Evolutionary conservation across 163 green algal species (phyloP).

Genomic region (Coccomyxa subellipsoidea): DNA sequence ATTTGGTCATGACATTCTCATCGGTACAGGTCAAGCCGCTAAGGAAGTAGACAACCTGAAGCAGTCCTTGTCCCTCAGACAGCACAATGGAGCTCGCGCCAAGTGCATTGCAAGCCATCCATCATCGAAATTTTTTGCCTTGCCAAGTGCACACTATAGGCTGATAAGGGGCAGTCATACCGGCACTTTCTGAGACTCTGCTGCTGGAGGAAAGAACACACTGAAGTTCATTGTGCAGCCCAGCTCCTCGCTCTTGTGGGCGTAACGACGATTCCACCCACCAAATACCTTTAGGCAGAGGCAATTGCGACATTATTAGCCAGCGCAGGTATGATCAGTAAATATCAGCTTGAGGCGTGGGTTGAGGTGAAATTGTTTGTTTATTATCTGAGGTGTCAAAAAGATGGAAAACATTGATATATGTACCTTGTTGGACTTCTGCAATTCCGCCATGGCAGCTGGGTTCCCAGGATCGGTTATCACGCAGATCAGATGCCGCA

Average conservation of each 20-base stretch:
- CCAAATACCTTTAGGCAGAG: conserved; percentile 56
- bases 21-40: conserved; percentile 96
- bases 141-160: background rate
- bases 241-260: conserved; percentile 60
- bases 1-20: conserved; percentile 94
- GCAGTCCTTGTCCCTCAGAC: too few species aligned
- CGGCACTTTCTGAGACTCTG: conserved; percentile 31
- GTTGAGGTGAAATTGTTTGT: too few species aligned
- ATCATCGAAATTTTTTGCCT: too few species aligned
- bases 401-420: background rate
- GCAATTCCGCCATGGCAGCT: background rate
- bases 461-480: background rate
- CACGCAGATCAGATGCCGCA: background rate
- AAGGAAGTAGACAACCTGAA: conserved; percentile 89
- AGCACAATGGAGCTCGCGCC: too few species aligned
- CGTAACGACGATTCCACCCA: conserved; percentile 74
- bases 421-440: background rate
- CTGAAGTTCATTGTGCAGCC: conserved; percentile 74
- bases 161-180: conserved; percentile 11
- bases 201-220: conserved; percentile 43
- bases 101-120: too few species aligned
- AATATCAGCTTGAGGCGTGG: too few species aligned
- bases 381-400: too few species aligned
- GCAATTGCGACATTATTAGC: too few species aligned
- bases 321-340: too few species aligned